A percentile compares a stretch with the other conserved stretches of the same genome.
Evolutionary conservation across 2,329 filamentous ascomycete species (phyloP).

Genomic region (Fusarium heterosporum): DNA sequence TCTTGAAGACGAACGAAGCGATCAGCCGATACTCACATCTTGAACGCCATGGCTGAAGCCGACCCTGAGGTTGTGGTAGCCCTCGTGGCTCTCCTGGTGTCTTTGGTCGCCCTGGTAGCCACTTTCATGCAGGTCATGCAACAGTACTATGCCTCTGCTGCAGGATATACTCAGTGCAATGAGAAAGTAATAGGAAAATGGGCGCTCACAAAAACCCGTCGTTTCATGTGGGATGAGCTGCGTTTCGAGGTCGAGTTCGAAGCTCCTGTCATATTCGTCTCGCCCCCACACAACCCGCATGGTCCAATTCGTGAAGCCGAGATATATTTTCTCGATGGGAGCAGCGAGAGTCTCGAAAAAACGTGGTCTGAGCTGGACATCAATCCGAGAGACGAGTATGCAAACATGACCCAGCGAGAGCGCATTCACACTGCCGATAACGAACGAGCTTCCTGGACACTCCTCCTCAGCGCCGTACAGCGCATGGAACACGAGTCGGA

Average conservation of each 20-base stretch:
- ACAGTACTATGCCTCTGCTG: slow-evolving; percentile 63
- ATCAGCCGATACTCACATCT: background rate
- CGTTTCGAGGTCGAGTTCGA: slow-evolving; percentile 64
- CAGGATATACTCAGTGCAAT: slow-evolving; percentile 62
- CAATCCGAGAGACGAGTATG: slow-evolving; percentile 47
- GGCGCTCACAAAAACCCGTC: slow-evolving; percentile 55
- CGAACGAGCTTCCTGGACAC: slow-evolving; percentile 66
- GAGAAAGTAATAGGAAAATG: slow-evolving; percentile 62
- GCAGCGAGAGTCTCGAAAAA: slow-evolving; percentile 49
- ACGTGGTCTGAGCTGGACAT: slow-evolving; percentile 52
- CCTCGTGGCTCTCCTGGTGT: slow-evolving; percentile 60
- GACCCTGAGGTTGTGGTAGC: slow-evolving; percentile 55
- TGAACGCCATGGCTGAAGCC: slow-evolving; percentile 33
- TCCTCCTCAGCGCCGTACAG: slow-evolving; percentile 63
- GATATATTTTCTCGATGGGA: slow-evolving; percentile 57
- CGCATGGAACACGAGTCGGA: slow-evolving; percentile 61
- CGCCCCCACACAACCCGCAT: slow-evolving; percentile 54
- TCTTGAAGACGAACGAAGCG: slow-evolving; percentile 11
- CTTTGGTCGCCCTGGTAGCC: slow-evolving; percentile 59
- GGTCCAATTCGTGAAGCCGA: slow-evolving; percentile 50
- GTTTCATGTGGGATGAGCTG: slow-evolving; percentile 57
- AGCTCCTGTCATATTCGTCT: slow-evolving; percentile 64
- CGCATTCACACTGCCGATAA: slow-evolving; percentile 67
- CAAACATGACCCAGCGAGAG: slow-evolving; percentile 46
- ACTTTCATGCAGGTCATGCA: slow-evolving; percentile 62